phyloP scores from a whole-genome alignment of 805 yeast species.

The Yamadazyma endophytica region DNA sequence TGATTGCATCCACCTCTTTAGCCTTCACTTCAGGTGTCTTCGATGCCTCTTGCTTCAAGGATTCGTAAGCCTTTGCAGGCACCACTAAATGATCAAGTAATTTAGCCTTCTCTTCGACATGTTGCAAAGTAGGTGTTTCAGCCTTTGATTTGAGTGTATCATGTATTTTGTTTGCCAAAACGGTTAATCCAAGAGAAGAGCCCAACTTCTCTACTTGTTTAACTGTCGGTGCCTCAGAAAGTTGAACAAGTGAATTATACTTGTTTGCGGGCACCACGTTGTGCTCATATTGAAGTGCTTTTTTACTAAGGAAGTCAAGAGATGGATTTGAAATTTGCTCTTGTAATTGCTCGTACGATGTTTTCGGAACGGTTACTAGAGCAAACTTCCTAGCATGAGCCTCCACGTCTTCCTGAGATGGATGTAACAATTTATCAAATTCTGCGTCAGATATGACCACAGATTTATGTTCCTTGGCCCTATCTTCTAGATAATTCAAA shows the following conservation, averaged over 20 bases:
- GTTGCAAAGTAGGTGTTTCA: constrained; percentile 3
- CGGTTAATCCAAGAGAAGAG: constrained; percentile 6
- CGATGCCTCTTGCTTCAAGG: constrained; percentile 4
- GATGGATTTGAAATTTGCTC: constrained; percentile 15
- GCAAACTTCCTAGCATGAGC: constrained; percentile 11
- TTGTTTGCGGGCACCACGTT: constrained; percentile 9
- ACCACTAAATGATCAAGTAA: constrained; percentile 9
- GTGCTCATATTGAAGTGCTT: constrained; percentile 13
- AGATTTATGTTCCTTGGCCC: constrained; percentile 11
- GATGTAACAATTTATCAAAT: constrained; percentile 8
- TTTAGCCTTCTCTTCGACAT: constrained; percentile 12
- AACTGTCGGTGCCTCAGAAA: constrained; percentile 11
- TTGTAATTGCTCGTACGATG: constrained; percentile 5
- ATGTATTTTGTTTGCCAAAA: constrained; percentile 3
- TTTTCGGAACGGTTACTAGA: constrained; percentile 2
- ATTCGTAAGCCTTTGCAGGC: constrained; percentile 9
- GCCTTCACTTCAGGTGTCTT: constrained; percentile 15
- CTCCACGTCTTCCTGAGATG: constrained; percentile 14
- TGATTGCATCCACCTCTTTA: constrained; percentile 3
- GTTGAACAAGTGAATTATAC: constrained; percentile 1
- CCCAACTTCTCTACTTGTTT: constrained; percentile 4
- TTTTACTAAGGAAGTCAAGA: constrained; percentile 18
- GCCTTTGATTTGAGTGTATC: constrained; percentile 2
- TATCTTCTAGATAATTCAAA: constrained; percentile 14
- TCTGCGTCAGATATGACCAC: constrained; percentile 12